Evolutionary conservation across 139 green algal genomes (phyloP).

Genomic region (Chlorella ohadii): DNA sequence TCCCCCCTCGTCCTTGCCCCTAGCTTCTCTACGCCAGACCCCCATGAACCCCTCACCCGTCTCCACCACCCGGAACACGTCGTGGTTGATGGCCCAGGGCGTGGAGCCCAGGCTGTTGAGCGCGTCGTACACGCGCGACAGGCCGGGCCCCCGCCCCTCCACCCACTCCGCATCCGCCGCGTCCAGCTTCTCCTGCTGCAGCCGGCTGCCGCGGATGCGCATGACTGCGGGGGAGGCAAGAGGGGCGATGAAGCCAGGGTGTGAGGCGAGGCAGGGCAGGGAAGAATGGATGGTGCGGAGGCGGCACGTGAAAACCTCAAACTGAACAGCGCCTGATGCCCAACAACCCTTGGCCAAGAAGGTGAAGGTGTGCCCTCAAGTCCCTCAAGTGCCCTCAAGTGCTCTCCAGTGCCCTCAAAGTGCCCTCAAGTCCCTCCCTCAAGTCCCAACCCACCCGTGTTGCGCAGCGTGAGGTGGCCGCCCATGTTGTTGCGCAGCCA

Average conservation of each 20-base stretch:
- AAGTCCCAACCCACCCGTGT: background rate
- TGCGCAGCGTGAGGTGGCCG: conserved; percentile 65
- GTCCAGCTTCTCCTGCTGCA: conserved; percentile 48
- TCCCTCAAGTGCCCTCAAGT: too few relatives aligned
- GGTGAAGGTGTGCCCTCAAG: too few relatives aligned
- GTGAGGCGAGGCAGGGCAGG: too few relatives aligned
- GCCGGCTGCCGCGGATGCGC: conserved; percentile 49
- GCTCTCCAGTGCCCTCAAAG: too few relatives aligned
- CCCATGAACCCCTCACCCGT: background rate
- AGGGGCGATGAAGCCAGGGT: background rate
- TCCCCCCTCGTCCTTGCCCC: too few relatives aligned
- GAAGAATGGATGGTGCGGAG: too few relatives aligned
- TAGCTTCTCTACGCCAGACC: too few relatives aligned
- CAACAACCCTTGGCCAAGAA: too few relatives aligned
- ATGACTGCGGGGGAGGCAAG: conserved; percentile 46
- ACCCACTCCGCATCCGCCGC: conserved; percentile 40
- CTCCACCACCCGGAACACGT: conserved; percentile 62
- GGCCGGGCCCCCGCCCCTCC: conserved; percentile 26
- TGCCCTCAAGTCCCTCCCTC: too few relatives aligned
- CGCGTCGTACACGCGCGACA: conserved; percentile 72
- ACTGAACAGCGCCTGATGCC: too few relatives aligned
- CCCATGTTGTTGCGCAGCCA: conserved; percentile 71
- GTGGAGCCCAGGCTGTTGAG: conserved; percentile 83
- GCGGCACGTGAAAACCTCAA: too few relatives aligned
- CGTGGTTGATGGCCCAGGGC: conserved; percentile 74